Evolutionary conservation across 2,329 filamentous ascomycete genomes (phyloP).

Genomic region (Colletotrichum musae): DNA sequence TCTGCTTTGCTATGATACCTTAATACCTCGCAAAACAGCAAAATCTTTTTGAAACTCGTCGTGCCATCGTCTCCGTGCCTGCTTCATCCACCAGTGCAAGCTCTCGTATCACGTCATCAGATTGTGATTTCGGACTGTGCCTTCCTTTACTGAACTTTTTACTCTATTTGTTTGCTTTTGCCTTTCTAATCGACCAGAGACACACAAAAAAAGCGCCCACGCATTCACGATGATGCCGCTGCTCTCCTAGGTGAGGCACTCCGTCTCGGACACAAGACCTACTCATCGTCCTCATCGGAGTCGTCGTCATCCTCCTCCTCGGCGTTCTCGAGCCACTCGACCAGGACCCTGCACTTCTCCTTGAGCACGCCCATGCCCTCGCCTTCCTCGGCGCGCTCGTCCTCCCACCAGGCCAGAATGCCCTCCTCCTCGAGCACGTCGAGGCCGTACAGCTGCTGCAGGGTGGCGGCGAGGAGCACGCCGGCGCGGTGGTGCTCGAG

Average conservation of each 20-base stretch:
- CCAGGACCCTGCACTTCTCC: conserved; percentile 81
- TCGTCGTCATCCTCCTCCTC: conserved; percentile 79
- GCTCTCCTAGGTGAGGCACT: not conserved
- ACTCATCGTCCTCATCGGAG: conserved; percentile 52
- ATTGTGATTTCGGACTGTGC: no score
- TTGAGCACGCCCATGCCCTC: conserved; percentile 80
- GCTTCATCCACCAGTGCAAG: not conserved
- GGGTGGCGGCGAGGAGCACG: conserved; percentile 80
- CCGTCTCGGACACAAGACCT: conserved; percentile 27
- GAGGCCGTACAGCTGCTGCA: conserved; percentile 87
- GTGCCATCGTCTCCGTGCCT: not conserved
- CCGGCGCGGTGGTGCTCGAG: conserved; percentile 64
- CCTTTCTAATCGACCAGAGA: not conserved
- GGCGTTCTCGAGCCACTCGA: conserved; percentile 87
- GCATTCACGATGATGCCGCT: not conserved
- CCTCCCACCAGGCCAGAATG: conserved; percentile 89
- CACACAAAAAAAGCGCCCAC: not conserved
- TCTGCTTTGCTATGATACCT: conserved; percentile 38
- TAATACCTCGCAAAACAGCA: conserved; percentile 23
- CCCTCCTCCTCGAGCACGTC: conserved; percentile 93
- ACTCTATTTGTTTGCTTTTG: conserved; percentile 20
- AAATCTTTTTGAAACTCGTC: not conserved
- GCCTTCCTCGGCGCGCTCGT: conserved; percentile 75
- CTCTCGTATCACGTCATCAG: no score
- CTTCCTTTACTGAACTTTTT: conserved; percentile 18